Conservation (phyloP, 208 protist species). For the Trypanosoma congolense region DNA sequence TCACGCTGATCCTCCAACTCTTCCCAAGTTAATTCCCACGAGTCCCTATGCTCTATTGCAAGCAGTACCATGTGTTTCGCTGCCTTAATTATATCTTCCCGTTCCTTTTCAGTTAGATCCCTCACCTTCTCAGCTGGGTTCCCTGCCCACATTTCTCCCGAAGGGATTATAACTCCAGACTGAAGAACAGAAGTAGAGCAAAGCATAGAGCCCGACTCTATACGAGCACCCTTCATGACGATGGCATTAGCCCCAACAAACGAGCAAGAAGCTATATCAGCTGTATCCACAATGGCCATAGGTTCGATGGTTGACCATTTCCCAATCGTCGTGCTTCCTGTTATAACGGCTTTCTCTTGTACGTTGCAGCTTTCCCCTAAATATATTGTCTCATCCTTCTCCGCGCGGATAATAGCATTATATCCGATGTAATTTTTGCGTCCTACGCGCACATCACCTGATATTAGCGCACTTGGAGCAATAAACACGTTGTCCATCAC, state of each 20-base stretch:
- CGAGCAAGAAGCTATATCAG: slow-evolving; percentile 83
- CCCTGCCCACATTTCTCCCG: slow-evolving; percentile 90
- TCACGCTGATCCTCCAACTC: slow-evolving; percentile 78
- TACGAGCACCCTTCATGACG: slow-evolving; percentile 76
- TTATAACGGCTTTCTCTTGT: slow-evolving; percentile 87
- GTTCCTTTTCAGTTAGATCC: slow-evolving; percentile 82
- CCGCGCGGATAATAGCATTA: slow-evolving; percentile 81
- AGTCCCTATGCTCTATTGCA: slow-evolving; percentile 84
- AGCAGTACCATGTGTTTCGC: slow-evolving; percentile 89
- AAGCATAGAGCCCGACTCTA: slow-evolving; percentile 86
- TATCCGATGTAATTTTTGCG: slow-evolving; percentile 90
- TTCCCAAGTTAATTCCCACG: slow-evolving; percentile 87
- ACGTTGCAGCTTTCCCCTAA: slow-evolving; percentile 87
- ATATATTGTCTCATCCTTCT: slow-evolving; percentile 73
- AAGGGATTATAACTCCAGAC: slow-evolving; percentile 79
- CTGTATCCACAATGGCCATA: slow-evolving; percentile 84
- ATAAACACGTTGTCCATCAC: slow-evolving; percentile 90
- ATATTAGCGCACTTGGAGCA: slow-evolving; percentile 77
- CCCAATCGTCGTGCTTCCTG: slow-evolving; percentile 77
- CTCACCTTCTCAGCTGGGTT: slow-evolving; percentile 87
- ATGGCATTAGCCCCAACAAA: slow-evolving; percentile 85
- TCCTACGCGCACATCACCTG: slow-evolving; percentile 80
- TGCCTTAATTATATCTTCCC: slow-evolving; percentile 84
- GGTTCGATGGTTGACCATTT: slow-evolving; percentile 89
- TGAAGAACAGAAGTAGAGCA: slow-evolving; percentile 85